These are phyloP conservation scores for Lolium perenne DNA, from an alignment of 176 grass and related monocot species.

Conservation along the genomic window DNA sequence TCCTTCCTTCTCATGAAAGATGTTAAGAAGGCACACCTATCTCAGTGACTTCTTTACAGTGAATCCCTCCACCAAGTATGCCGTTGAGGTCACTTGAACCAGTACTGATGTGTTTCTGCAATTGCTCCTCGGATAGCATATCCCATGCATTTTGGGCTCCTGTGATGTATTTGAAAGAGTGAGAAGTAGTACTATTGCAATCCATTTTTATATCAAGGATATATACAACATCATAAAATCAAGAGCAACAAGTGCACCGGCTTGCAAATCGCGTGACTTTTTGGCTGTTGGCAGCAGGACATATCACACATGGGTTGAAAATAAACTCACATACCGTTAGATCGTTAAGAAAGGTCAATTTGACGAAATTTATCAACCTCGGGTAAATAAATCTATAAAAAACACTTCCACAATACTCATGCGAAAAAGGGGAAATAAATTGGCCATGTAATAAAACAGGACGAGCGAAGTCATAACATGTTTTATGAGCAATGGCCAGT, in stretches of 20 bases:
- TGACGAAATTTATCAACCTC: background rate
- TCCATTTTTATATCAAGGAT: background rate
- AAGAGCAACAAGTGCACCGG: background rate
- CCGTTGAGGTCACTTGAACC: slow-evolving; percentile 70
- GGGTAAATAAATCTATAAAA: background rate
- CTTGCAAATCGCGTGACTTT: background rate
- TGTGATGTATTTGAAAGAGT: slow-evolving; percentile 41
- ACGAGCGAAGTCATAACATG: background rate
- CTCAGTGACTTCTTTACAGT: slow-evolving; percentile 95
- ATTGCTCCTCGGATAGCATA: slow-evolving; percentile 93
- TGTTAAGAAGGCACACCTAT: slow-evolving; percentile 56
- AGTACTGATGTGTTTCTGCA: slow-evolving; percentile 80
- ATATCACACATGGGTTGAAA: background rate
- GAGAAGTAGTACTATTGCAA: background rate
- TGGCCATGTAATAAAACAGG: slow-evolving; percentile 13
- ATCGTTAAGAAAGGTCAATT: background rate
- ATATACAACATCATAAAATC: background rate
- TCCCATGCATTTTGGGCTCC: slow-evolving; percentile 95
- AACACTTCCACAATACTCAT: background rate
- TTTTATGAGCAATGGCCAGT: slow-evolving; percentile 1
- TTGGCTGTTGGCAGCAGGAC: background rate
- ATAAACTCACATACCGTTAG: background rate
- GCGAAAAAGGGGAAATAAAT: background rate
- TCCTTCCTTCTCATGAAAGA: background rate
- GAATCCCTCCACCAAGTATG: slow-evolving; percentile 97